Base-by-base conservation (phyloP, 2,329 filamentous ascomycete species). In the Bipolaris victoriae region DNA sequence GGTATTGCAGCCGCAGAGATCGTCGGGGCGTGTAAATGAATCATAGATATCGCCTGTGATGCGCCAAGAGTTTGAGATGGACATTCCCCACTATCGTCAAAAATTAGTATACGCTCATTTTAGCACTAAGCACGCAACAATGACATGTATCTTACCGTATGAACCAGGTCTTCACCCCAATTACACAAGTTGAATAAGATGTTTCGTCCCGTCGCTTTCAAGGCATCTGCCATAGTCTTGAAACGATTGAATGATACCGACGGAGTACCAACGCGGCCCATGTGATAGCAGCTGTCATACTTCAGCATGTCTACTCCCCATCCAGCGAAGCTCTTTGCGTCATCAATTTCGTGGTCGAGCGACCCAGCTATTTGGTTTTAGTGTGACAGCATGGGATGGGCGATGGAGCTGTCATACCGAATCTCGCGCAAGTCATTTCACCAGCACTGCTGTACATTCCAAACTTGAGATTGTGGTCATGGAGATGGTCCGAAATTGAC, bases 361-460 rank as follows among this genome's bases (percentile, higher is more conserved):
- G 69, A 72, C 7, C 68, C 69, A 16, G 62, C 66, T 68, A 31
- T 31, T 22, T 7, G 1, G 26, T 35, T 26, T 65, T 31, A 65
- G 61, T 31, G 18, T 26, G 5, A 10, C 24, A 24, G 5, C 11
- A 5, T 29, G 3, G 26, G 5, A 15, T 35, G 7, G 3, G 10
- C 7, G 5, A 26, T 48, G 7, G 33, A 11, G 7, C 1, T 5
- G 2, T 31, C 52, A 31, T 57, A 33, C 84, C 81, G 65, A 86
- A 87, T 4, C 81, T 80, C 1, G 80, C 85, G 64, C 85, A 87
- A 2, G 83, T 86, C 56, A 66, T 62, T 13, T 70, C 77, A 40
- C 83, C 83, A 0, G 83, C 83, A 68, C 82, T 82, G 63, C 82
- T 82, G 66, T 89, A 89, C 55, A 89, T 87, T 0, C 87, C 87